Evolutionary conservation across 495 filamentous ascomycete genomes (phyloP), one percentile per base, ranked within the genome.

Genomic region (Rusavskia elegans): DNA sequence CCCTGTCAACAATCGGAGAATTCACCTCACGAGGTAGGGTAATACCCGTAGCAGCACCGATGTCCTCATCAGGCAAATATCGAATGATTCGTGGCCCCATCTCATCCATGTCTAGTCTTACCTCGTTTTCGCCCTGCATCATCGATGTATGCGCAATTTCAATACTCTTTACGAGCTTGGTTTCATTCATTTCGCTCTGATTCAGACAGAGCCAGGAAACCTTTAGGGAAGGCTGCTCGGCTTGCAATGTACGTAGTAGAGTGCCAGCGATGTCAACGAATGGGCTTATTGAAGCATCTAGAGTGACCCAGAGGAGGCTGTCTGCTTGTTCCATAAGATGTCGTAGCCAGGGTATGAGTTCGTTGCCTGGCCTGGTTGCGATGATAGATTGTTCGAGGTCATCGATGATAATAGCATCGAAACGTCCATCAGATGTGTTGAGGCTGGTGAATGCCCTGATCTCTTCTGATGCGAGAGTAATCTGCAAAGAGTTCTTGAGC

Each of bases 251-350:
- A 23, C 53, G 42, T 11, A 60, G 17, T 1, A 60, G 42, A 49
- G 35, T 53, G 16, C 52, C 57, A 9, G 53, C 57, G 0, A 59
- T 40, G 11, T 46, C 44, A 17, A 39, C 7, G 45, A 45, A 60
- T 5, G 58, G 57, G 23, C 29, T 51, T 11, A 11, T 19, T 14
- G 21, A 9, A 37, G 39, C 16, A 5, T 49, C 8, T n/a, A 36
- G 21, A 4, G 58, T 55, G 10, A 60, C 58, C 58, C 58, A 60
- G 4, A 60, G 51, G 11, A 60, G 21, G 40, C 46, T 55, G 9
- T 57, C 19, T 19, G 56, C 45, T 23, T 29, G 38, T 40, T 53
- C 20, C 11, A 60, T 38, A 11, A 60, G 53, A 16, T 5, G 20
- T 20, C 49, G 56, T 14, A 60, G 5, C 58, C 58, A 60, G 7